Evolutionary conservation across 441 rosid species (phyloP).

Genomic region (Populus hybrid): DNA sequence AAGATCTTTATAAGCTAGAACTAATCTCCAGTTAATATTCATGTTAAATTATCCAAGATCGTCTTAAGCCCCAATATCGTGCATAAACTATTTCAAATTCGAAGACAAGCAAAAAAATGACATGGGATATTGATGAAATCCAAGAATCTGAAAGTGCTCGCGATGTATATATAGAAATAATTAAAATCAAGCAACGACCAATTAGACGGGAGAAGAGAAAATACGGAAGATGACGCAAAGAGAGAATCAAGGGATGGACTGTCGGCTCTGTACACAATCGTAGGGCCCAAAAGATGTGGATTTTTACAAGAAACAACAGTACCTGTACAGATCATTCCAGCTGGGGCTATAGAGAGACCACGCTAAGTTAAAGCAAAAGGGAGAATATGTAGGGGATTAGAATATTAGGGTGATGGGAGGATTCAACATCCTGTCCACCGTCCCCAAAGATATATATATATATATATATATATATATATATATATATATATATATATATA

Average conservation of each 20-base stretch:
- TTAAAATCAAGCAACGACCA: too few species aligned
- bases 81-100: too few species aligned
- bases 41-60: too few species aligned
- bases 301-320: not conserved
- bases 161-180: too few species aligned
- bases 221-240: not conserved
- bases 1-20: too few species aligned
- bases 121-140: too few species aligned
- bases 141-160: too few species aligned
- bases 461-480: not conserved
- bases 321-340: not conserved
- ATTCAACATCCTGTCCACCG: conserved; percentile 33
- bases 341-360: not conserved
- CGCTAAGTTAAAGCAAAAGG: not conserved
- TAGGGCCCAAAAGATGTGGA: conserved; percentile 12
- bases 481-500: not conserved
- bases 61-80: too few species aligned
- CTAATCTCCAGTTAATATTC: too few species aligned
- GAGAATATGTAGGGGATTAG: not conserved
- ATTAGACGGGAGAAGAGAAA: too few species aligned
- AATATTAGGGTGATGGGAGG: not conserved
- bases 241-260: not conserved
- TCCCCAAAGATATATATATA: conserved; percentile 16
- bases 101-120: too few species aligned
- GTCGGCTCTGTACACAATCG: not conserved